These are phyloP conservation scores for Hypoxylon sp. DNA, from an alignment of 2,329 filamentous ascomycete genomes.

Conservation along the genomic window DNA sequence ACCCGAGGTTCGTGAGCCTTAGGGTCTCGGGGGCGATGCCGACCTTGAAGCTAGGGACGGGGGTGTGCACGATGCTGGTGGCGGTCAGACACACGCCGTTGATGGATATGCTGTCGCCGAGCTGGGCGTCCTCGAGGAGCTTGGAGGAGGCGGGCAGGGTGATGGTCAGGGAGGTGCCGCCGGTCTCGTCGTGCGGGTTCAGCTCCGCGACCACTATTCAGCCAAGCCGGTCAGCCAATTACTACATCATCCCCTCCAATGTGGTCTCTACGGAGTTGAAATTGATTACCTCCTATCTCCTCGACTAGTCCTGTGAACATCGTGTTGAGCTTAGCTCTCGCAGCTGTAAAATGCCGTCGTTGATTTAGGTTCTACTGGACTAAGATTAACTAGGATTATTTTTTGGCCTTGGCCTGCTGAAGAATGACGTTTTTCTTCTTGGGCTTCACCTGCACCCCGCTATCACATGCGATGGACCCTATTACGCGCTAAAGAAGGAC, in stretches of 20 bases:
- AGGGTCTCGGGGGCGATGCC: slow-evolving; percentile 96
- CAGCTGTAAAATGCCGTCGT: slow-evolving; percentile 11
- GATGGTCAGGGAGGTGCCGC: slow-evolving; percentile 92
- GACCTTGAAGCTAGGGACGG: slow-evolving; percentile 78
- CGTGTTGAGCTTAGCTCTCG: slow-evolving; percentile 25
- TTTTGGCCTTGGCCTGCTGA: slow-evolving; percentile 26
- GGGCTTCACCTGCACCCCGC: slow-evolving; percentile 35
- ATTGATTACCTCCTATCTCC: slow-evolving; percentile 84
- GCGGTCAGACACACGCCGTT: slow-evolving; percentile 98
- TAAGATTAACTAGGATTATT: background rate
- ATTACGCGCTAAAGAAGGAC: slow-evolving; percentile 30
- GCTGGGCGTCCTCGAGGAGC: slow-evolving; percentile 85
- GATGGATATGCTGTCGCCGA: slow-evolving; percentile 94
- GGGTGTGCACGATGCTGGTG: slow-evolving; percentile 59
- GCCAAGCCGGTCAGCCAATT: background rate
- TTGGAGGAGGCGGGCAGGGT: slow-evolving; percentile 72
- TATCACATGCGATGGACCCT: slow-evolving; percentile 37
- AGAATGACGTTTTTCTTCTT: slow-evolving; percentile 36
- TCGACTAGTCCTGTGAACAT: slow-evolving; percentile 99
- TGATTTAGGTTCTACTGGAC: background rate
- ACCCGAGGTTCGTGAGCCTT: slow-evolving; percentile 93
- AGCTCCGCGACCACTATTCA: slow-evolving; percentile 82
- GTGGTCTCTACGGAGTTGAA: background rate
- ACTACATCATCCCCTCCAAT: background rate
- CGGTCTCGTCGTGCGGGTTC: slow-evolving; percentile 82